phyloP scores from a whole-genome alignment of 257 asterid genomes.

The Petrea volubilis region DNA sequence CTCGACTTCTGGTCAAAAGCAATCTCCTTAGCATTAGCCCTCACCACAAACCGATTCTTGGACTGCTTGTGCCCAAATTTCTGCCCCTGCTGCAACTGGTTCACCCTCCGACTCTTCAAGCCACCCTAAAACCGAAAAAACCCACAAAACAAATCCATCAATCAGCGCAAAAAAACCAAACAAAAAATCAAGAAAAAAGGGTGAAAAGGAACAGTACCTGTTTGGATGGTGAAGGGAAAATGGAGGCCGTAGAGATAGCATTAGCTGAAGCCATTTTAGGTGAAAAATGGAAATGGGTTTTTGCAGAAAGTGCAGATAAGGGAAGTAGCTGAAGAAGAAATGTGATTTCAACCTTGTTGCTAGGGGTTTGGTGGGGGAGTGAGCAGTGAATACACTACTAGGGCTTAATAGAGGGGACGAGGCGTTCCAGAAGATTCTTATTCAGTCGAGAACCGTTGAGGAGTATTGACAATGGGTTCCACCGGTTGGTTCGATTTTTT shows the following conservation, averaged over 20 bases:
- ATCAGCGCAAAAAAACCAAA: background rate
- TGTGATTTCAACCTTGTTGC: too few species aligned
- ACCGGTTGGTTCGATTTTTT: too few species aligned
- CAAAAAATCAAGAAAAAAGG: background rate
- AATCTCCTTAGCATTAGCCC: slow-evolving; percentile 85
- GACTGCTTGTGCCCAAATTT: slow-evolving; percentile 48
- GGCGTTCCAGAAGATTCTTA: too few species aligned
- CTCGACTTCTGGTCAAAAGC: slow-evolving; percentile 90
- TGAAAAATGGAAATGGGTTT: background rate
- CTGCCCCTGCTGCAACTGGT: slow-evolving; percentile 70
- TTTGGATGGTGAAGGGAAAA: slow-evolving; percentile 58
- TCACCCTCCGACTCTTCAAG: slow-evolving; percentile 57
- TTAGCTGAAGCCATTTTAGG: slow-evolving; percentile 80
- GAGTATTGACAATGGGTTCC: too few species aligned
- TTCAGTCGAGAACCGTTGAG: too few species aligned
- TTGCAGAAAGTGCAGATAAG: slow-evolving; percentile 38
- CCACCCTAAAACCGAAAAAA: slow-evolving; percentile 40
- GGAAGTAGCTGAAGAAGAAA: slow-evolving; percentile 1
- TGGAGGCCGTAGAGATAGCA: slow-evolving; percentile 72
- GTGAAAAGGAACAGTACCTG: slow-evolving; percentile 34
- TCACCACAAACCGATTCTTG: slow-evolving; percentile 66
- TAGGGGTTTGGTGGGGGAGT: too few species aligned
- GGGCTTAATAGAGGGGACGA: too few species aligned
- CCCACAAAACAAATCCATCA: background rate
- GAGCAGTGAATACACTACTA: too few species aligned